phyloP scores from a whole-genome alignment of 345 rosid genomes.

The Citrus australasica region DNA sequence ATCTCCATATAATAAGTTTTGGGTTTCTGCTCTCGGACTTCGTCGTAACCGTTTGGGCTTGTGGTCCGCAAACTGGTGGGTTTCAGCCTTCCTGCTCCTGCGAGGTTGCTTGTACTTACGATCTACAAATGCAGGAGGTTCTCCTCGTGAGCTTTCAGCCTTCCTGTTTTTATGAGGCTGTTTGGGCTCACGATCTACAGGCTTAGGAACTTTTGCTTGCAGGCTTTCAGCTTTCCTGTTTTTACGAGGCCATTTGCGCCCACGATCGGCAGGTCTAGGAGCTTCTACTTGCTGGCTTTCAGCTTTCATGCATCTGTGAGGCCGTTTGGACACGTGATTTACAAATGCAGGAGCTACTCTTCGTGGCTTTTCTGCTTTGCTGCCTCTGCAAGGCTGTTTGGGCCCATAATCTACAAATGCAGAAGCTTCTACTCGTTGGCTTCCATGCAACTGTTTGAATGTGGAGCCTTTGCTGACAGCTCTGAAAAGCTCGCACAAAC shows the following conservation, averaged over 20 bases:
- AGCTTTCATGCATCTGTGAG: neutral
- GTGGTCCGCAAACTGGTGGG: neutral
- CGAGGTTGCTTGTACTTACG: neutral
- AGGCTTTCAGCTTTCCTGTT: neutral
- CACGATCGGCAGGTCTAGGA: neutral
- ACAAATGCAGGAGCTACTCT: neutral
- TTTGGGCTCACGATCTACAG: neutral
- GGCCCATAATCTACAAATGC: neutral
- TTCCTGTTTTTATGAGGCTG: neutral
- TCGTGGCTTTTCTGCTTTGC: neutral
- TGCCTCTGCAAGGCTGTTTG: neutral
- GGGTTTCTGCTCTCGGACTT: neutral
- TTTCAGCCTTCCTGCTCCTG: neutral
- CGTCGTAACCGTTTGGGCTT: neutral
- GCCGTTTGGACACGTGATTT: neutral
- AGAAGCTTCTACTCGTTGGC: neutral
- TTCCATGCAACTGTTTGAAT: neutral
- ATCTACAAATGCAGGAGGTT: neutral
- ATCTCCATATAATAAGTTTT: neutral
- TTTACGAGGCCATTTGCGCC: neutral
- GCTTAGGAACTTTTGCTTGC: neutral
- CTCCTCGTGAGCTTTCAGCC: neutral
- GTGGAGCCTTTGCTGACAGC: conserved; percentile 7
- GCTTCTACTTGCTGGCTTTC: neutral
- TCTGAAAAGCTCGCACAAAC: conserved; percentile 23